Evolutionary conservation across 176 grass and related monocot genomes (phyloP).

Genomic region (Rhynchospora tenuis): DNA sequence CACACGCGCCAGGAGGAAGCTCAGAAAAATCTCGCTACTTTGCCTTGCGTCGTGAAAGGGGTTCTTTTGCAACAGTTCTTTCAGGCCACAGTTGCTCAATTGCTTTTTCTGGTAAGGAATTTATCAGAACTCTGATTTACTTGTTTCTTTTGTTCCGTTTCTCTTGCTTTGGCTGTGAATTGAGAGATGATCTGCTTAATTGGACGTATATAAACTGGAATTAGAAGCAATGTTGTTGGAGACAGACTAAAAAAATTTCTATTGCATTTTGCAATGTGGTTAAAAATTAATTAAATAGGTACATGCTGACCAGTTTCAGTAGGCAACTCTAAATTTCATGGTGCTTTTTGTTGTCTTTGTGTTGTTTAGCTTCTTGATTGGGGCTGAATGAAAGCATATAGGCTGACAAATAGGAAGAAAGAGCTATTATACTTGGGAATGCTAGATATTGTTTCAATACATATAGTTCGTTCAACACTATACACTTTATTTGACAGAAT

Average conservation of each 20-base stretch:
- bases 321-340: background rate
- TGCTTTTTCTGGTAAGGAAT: conserved; percentile 68
- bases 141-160: conserved; percentile 5
- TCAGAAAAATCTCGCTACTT: conserved; percentile 60
- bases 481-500: background rate
- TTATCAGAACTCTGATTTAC: background rate
- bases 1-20: conserved; percentile 70
- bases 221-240: background rate
- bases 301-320: background rate
- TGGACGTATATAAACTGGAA: background rate
- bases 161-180: background rate
- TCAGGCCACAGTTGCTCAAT: conserved; percentile 62
- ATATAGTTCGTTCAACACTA: background rate
- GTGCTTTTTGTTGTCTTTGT: background rate
- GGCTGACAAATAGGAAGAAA: too few species aligned
- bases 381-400: background rate
- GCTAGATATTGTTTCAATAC: background rate
- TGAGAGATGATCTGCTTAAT: background rate
- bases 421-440: background rate
- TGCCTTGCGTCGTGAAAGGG: conserved; percentile 49
- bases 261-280: background rate
- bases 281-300: background rate
- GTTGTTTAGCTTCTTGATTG: background rate
- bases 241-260: background rate
- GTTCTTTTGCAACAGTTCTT: conserved; percentile 78